Base-by-base conservation (phyloP, 2,329 filamentous ascomycete species). In the Salinomyces thailandicus region DNA sequence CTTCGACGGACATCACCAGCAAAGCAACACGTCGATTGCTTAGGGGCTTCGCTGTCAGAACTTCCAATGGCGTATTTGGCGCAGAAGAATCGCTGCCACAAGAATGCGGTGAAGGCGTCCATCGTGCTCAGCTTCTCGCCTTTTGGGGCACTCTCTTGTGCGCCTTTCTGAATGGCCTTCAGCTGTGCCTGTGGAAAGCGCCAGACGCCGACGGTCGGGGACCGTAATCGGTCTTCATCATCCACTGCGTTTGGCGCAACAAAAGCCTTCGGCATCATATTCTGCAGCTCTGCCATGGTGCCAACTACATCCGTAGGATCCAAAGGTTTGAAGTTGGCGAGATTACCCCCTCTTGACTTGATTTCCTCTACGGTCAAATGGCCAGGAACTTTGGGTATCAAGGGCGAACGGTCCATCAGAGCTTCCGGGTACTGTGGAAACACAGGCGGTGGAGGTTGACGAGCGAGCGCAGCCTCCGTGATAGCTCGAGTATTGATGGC, bases 51-150 rank as follows among this genome's bases (percentile, higher is more conserved):
- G 14, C 15, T 8, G 20, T 28, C 14, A 5, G 15, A n/a, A 3
- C 19, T 19, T 20, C 20, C 19, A n/a, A 19, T 14, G 11, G 18
- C 12, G 31, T 41, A 30, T 27, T 38, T 34, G 12, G 38, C 38
- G 12, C 6, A 11, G 19, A 37, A 37, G 22, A 41, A 32, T 12
- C 31, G 29, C 16, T 29, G 11, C 38, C 38, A 38, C 14, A 41
- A 18, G 30, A 33, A 41, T 7, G 38, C 35, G 8, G 31, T 41
- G 7, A 41, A 19, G 5, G 36, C 31, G 19, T 41, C 27, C 13
- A 38, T 35, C 2, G 17, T 31, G 3, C 35, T 33, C 14, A 38
- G 30, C 11, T 20, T 16, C 20, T 15, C 31, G 18, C 17, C 14
- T 11, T 12, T 7, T 5, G 31, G 31, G 11, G 31, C 31, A 33